A percentile compares a stretch with the other conserved stretches of the same genome.
Evolutionary conservation across 1,139 yeast genomes (phyloP).

Genomic region (Debaryomycetaceae sp.): DNA sequence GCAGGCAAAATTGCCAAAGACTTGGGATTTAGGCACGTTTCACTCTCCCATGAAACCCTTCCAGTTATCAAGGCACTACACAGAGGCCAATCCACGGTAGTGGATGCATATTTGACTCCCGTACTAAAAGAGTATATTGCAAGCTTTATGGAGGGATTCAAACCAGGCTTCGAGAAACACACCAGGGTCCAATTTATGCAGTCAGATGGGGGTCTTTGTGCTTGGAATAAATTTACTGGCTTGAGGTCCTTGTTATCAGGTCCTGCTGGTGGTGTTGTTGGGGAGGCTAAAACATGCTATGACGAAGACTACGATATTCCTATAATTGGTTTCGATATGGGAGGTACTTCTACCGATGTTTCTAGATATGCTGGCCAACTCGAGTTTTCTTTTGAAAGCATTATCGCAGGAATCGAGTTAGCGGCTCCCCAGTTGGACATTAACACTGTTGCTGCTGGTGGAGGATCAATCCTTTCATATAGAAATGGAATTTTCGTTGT

Average conservation of each 20-base stretch:
- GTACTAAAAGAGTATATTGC: constrained; percentile 59
- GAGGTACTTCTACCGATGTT: constrained; percentile 60
- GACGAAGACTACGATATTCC: constrained; percentile 38
- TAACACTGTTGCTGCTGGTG: constrained; percentile 60
- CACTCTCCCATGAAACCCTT: constrained; percentile 61
- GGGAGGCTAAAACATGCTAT: constrained; percentile 48
- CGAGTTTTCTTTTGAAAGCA: constrained; percentile 52
- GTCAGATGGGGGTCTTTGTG: constrained; percentile 55
- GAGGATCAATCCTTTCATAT: constrained; percentile 51
- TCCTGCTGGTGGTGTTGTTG: constrained; percentile 62
- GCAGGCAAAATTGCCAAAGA: constrained; percentile 57
- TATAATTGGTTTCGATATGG: constrained; percentile 57
- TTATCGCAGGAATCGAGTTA: constrained; percentile 52
- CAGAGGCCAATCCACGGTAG: constrained; percentile 69
- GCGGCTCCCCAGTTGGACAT: constrained; percentile 58
- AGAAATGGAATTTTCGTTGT: constrained; percentile 49
- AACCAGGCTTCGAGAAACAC: constrained; percentile 34
- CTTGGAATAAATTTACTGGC: constrained; percentile 48
- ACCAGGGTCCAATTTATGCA: constrained; percentile 50
- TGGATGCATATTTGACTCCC: constrained; percentile 78
- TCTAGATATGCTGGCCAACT: constrained; percentile 42
- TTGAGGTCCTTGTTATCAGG: constrained; percentile 51
- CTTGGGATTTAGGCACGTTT: constrained; percentile 54
- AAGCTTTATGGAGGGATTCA: constrained; percentile 60
- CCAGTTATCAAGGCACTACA: constrained; percentile 75